Base-by-base conservation (phyloP, 352 stramenopile species). In the Pythium phragmitis region DNA sequence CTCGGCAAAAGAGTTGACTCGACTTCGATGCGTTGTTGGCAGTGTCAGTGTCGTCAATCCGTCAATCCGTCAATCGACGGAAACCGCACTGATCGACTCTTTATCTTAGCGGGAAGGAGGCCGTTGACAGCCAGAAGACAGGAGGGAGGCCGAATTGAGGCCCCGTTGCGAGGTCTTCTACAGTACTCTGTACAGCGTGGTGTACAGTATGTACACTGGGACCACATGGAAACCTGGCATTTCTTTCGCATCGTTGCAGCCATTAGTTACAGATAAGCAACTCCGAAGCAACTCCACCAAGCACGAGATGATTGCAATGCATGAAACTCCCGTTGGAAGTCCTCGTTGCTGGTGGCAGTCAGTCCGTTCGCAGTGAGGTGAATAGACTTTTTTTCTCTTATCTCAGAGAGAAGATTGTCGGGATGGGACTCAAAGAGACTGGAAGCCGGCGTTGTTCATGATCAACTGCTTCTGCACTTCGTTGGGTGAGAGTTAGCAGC, bases 401-500 rank as follows among this genome's bases (percentile, higher is more conserved):
- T 55, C 48, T 55, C 48, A 55, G 48, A 55, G 48, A 55, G 30
- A 55, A 55, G 28, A 55, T 43, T 23, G 1, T 3, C 36, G 28
- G 28, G 48, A 55, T 55, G 48, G 48, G 48, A 23, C 46, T 17
- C 3, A 2, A 52, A n/a, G 39, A 19, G 39, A 46, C 39, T 46
- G 17, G 39, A 46, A 46, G 39, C 39, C 39, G 39, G 39, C 39
- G 39, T 21, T 23, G 16, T 49, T 19, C 43, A n/a, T 23, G 48
- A 55, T 55, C 48, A 55, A 55, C 28, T 55, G 28, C 50, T 39
- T 30, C 37, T 23, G 45, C 34, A 21, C 30, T 36, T 45, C 42
- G 51, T 47, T 23, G 45, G 57, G 37, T 45, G 34, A 43, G 50
- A 19, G n/a, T 34, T 60, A 16, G 54, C 56, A 70, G 50, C 57